Evolutionary conservation across 2,329 filamentous ascomycete genomes (phyloP), one percentile per base, ranked within the genome.

Genomic region (Penicillium rolfsii): DNA sequence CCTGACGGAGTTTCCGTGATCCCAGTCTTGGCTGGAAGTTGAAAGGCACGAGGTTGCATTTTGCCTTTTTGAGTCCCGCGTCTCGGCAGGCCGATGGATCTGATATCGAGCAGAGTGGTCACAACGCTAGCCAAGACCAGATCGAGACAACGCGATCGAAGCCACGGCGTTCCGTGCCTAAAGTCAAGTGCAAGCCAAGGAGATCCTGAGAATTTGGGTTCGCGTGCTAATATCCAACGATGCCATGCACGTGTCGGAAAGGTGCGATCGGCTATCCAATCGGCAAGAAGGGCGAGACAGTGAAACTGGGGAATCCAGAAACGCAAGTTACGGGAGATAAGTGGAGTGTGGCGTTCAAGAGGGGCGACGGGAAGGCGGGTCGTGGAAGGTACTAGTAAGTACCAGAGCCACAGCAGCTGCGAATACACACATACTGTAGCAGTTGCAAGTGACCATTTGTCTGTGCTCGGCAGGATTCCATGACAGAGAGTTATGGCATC

Each of bases 231-330:
- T 16, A 35, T 30, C 53, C 22, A 38, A 28, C 26, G 49, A 45
- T 22, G 26, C 4, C 28, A 46, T 24, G 58, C 58, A 59, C 46
- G 52, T 56, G 58, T 52, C 19, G 11, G 22, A 16, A 22, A 22
- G 14, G 40, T 55, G 46, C 41, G 43, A 56, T 56, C 57, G 52
- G 26, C 7, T 14, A 7, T 48, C 6, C 45, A 26, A 24, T 48
- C 24, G 14, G 26, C 24, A 26, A 22, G 7, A 9, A 14, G 30
- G 41, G 28, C 14, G 14, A 4, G 9, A 24, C 9, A 5, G n/a
- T 16, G 45, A 48, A 48, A n/a, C 22, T 28, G 19, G 19, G 19
- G 19, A 22, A 22, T 22, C 19, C 19, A 22, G 19, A 22, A 22
- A 22, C 19, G 19, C 19, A 22, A 22, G 19, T 22, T 19, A 30